Conservation (phyloP, 352 stramenopile species). For the Globisporangium mamillatum region DNA sequence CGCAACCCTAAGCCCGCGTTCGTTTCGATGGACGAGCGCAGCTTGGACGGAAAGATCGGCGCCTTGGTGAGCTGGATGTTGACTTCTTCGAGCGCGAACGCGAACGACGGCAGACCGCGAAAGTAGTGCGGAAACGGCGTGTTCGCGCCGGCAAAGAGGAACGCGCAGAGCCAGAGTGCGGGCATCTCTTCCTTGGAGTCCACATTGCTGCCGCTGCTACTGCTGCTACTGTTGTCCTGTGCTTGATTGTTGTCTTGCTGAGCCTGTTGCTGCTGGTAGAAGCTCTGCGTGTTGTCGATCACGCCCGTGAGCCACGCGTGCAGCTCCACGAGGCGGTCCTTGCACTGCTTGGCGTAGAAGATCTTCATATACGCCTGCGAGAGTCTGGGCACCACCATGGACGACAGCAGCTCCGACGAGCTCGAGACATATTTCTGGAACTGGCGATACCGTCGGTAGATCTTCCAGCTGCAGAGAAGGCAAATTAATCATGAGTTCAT, state of each 20-base stretch:
- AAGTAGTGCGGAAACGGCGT: conserved; percentile 69
- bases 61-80: conserved; percentile 54
- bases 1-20: conserved; percentile 53
- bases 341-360: conserved; percentile 76
- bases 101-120: conserved; percentile 64
- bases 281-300: conserved; percentile 67
- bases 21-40: conserved; percentile 58
- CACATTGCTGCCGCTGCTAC: background rate
- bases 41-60: conserved; percentile 63
- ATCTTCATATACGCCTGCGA: conserved; percentile 82
- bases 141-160: conserved; percentile 74
- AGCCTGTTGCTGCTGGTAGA: conserved; percentile 28
- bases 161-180: conserved; percentile 58
- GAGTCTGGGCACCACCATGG: conserved; percentile 55
- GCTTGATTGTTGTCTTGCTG: background rate
- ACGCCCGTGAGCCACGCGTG: conserved; percentile 64
- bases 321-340: conserved; percentile 73
- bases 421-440: conserved; percentile 77
- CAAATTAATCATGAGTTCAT: background rate
- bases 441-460: conserved; percentile 82
- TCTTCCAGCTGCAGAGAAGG: conserved; percentile 53
- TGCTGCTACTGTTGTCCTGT: background rate
- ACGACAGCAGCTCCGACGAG: conserved; percentile 52
- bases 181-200: conserved; percentile 34
- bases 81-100: conserved; percentile 66